These are phyloP conservation scores for Aspergillus calidoustus DNA, from an alignment of 2,329 filamentous ascomycete species.

Conservation along the genomic window DNA sequence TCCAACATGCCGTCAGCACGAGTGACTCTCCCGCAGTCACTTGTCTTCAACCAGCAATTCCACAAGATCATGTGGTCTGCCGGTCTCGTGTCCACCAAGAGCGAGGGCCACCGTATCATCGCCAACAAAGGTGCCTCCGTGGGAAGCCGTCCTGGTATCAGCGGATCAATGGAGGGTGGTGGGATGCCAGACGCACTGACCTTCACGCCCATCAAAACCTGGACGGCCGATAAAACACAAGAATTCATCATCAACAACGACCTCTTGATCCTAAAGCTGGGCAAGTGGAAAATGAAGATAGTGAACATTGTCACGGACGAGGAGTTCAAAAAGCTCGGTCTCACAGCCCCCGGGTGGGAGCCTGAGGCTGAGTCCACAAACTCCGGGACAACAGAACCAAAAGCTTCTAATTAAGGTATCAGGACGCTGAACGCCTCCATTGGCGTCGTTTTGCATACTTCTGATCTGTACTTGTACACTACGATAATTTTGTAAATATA, in stretches of 20 bases:
- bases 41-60: conserved; percentile 54
- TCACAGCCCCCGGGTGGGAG: conserved; percentile 58
- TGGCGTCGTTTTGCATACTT: not conserved
- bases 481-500: conserved; percentile 23
- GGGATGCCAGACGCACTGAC: conserved; percentile 49
- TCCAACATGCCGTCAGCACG: conserved; percentile 43
- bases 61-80: conserved; percentile 56
- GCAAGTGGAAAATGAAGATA: conserved; percentile 65
- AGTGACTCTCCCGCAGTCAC: conserved; percentile 53
- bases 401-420: conserved; percentile 3
- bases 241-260: conserved; percentile 57
- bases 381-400: not conserved
- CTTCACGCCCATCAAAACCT: conserved; percentile 56
- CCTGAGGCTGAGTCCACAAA: conserved; percentile 27
- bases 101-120: conserved; percentile 57
- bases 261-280: conserved; percentile 59
- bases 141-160: conserved; percentile 46
- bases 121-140: conserved; percentile 57
- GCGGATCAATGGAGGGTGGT: conserved; percentile 33
- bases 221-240: conserved; percentile 48
- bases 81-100: conserved; percentile 56
- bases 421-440: not conserved
- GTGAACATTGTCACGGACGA: conserved; percentile 60
- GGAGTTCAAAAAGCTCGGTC: conserved; percentile 53
- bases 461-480: conserved; percentile 15